A percentile compares a stretch with the other conserved stretches of the same genome.
These are phyloP conservation scores for Vitis rupestris DNA, from an alignment of 164 flowering plant genomes.

Conservation along the genomic window DNA sequence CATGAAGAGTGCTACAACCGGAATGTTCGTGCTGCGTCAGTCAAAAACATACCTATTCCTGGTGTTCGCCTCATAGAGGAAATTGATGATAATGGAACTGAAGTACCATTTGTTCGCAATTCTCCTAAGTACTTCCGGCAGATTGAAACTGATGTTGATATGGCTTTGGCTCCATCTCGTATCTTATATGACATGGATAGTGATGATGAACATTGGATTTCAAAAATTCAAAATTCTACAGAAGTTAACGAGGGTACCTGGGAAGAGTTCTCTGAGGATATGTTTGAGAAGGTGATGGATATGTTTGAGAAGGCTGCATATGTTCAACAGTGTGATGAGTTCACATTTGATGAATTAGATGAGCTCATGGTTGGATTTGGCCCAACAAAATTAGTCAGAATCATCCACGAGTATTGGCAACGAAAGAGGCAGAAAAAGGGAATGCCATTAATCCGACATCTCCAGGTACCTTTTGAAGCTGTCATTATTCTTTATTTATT, in stretches of 20 bases:
- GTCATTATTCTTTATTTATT: neutral
- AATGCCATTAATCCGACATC: conserved; percentile 87
- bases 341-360: conserved; percentile 64
- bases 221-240: conserved; percentile 26
- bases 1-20: conserved; percentile 91
- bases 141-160: conserved; percentile 76
- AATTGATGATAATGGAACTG: conserved; percentile 49
- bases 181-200: conserved; percentile 97
- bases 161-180: conserved; percentile 79
- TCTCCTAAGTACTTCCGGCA: conserved; percentile 65
- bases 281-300: conserved; percentile 85
- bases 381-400: conserved; percentile 43
- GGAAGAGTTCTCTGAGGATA: conserved; percentile 54
- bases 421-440: conserved; percentile 72
- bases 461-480: conserved; percentile 59
- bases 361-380: conserved; percentile 54
- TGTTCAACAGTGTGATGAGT: conserved; percentile 54
- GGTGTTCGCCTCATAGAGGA: conserved; percentile 82
- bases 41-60: conserved; percentile 93
- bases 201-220: conserved; percentile 86
- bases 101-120: conserved; percentile 51
- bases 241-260: conserved; percentile 16
- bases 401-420: conserved; percentile 71
- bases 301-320: conserved; percentile 85
- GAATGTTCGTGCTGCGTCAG: conserved; percentile 77